These are phyloP conservation scores for Pseudonitzschia delicatissima DNA, from an alignment of 108 stramenopile species.

Conservation along the genomic window DNA sequence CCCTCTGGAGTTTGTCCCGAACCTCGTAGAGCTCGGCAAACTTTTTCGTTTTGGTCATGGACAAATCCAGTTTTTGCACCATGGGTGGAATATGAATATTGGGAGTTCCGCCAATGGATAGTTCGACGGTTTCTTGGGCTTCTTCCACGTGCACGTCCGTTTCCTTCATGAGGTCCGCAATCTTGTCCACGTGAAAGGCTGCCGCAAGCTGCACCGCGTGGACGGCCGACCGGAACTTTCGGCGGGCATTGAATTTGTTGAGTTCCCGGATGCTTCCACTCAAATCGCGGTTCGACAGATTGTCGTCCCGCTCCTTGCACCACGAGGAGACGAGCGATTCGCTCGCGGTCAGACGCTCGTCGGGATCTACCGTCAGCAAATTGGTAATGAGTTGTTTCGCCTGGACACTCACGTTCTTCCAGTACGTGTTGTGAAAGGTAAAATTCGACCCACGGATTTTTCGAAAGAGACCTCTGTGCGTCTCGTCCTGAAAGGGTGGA, in stretches of 20 bases:
- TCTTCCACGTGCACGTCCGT: constrained; percentile 22
- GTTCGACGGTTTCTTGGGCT: neutral
- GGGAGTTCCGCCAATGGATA: neutral
- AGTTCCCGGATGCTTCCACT: constrained; percentile 52
- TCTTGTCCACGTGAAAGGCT: constrained; percentile 30
- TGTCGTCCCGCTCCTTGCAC: constrained; percentile 37
- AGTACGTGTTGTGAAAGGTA: constrained; percentile 71
- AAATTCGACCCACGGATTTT: constrained; percentile 77
- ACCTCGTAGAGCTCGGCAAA: constrained; percentile 63
- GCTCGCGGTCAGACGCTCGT: constrained; percentile 49
- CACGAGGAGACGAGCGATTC: constrained; percentile 66
- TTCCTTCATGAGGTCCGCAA: constrained; percentile 24
- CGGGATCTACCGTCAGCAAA: constrained; percentile 74
- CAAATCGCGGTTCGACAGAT: constrained; percentile 48
- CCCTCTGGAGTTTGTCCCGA: constrained; percentile 46
- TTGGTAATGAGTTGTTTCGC: constrained; percentile 78
- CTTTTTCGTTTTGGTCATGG: constrained; percentile 29
- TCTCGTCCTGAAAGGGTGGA: constrained; percentile 61
- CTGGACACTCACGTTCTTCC: constrained; percentile 61
- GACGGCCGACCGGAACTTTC: constrained; percentile 68
- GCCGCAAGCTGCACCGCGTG: constrained; percentile 29
- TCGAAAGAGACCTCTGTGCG: constrained; percentile 67
- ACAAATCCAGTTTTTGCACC: constrained; percentile 19
- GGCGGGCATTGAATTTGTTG: constrained; percentile 68
- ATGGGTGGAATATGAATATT: neutral